Base-by-base conservation (phyloP, 2,329 filamentous ascomycete genomes). In the Apiospora hydei region DNA sequence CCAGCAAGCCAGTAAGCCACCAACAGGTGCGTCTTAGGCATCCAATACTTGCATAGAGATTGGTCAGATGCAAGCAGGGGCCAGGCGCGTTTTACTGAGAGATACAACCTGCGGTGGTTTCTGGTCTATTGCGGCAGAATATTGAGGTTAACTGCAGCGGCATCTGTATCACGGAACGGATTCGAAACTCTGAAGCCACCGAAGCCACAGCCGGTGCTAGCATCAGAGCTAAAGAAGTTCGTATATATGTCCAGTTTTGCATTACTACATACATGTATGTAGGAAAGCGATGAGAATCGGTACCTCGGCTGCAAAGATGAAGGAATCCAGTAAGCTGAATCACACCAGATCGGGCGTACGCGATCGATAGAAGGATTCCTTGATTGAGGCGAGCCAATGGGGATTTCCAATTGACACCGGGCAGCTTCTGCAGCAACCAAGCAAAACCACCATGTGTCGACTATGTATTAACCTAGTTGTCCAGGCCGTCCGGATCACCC, bases 21-120 rank as follows among this genome's bases (percentile, higher is more conserved):
- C 30, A 38, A 30, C 51, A 14, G 51, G 24, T 53, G 49, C 24
- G 74, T 82, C 79, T 73, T 79, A 79, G 34, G 78, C 79, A 67
- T 78, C 77, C 13, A 30, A 16, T 6, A 13, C 26, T 53, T 53
- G 51, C 51, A 30, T 30, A 0, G 51, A 26, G 26, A 57, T 57
- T 57, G 51, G 51, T 30, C 14, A 57, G 51, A 57, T 14, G 51
- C 26, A 57, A 26, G 14, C 26, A 57, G 26, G 51, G 26, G 14
- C 26, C 51, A 13, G 51, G 34, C 26, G 51, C 5, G 26, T 57
- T 57, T 26, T 57, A 61, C 21, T 61, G 10, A 53, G n/a, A 53
- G 26, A 53, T 53, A 26, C 49, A 24, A 53, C n/a, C 49, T 3
- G 38, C 30, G 30, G 16, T 30, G 34, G 30, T 34, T 61, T 38